phyloP scores from a whole-genome alignment of 441 rosid genomes.

The Viola pubescens region DNA sequence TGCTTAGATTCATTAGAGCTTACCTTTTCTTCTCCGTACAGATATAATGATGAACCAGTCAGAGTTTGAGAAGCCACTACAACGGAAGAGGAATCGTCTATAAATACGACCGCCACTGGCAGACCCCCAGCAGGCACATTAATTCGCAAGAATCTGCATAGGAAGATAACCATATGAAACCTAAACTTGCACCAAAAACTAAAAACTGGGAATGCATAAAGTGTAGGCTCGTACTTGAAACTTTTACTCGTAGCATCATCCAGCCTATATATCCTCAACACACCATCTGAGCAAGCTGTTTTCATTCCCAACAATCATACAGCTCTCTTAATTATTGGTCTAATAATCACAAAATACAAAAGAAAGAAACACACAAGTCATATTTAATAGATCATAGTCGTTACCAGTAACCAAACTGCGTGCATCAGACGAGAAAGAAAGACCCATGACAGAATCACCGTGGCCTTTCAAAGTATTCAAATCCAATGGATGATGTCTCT shows the following conservation, averaged over 20 bases:
- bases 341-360: background rate
- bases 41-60: slow-evolving; percentile 65
- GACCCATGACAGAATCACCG: slow-evolving; percentile 69
- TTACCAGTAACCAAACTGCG: slow-evolving; percentile 73
- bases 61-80: slow-evolving; percentile 62
- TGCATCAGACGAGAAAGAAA: slow-evolving; percentile 77
- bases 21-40: slow-evolving; percentile 83
- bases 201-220: background rate
- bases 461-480: slow-evolving; percentile 96
- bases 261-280: slow-evolving; percentile 76
- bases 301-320: slow-evolving; percentile 10
- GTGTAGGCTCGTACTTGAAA: slow-evolving; percentile 58
- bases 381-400: background rate
- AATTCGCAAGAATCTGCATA: slow-evolving; percentile 66
- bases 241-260: slow-evolving; percentile 94
- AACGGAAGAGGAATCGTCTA: slow-evolving; percentile 71
- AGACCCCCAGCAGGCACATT: slow-evolving; percentile 85
- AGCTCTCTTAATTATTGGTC: background rate
- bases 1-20: slow-evolving; percentile 44
- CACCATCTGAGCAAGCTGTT: slow-evolving; percentile 90
- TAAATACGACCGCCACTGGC: slow-evolving; percentile 66
- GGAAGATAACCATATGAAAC: slow-evolving; percentile 11
- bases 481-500: slow-evolving; percentile 82
- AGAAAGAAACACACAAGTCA: background rate
- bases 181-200: background rate